Evolutionary conservation across 2,329 filamentous ascomycete species (phyloP).

Genomic region (Exophiala viscosa): DNA sequence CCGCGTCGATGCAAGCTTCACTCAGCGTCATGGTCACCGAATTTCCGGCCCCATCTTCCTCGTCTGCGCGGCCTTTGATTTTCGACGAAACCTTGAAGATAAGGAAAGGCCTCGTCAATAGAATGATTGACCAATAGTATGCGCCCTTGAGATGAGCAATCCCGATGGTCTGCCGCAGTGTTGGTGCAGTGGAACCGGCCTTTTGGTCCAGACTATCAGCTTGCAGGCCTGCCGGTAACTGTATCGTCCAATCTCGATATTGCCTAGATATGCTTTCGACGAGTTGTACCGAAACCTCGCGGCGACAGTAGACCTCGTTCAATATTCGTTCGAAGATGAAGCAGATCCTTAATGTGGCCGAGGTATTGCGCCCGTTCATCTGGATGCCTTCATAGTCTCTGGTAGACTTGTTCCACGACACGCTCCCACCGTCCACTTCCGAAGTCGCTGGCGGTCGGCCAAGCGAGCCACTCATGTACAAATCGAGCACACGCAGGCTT

Average conservation of each 20-base stretch:
- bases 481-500: conserved; percentile 50
- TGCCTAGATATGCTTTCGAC: conserved; percentile 42
- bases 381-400: conserved; percentile 40
- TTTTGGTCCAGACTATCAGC: conserved; percentile 39
- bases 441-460: conserved; percentile 53
- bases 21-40: conserved; percentile 28
- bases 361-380: conserved; percentile 36
- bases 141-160: conserved; percentile 50
- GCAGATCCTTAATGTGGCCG: conserved; percentile 45
- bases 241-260: conserved; percentile 41
- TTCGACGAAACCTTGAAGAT: conserved; percentile 47
- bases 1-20: conserved; percentile 45
- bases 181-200: conserved; percentile 30
- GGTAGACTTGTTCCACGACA: conserved; percentile 26
- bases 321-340: conserved; percentile 43
- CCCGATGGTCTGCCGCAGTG: conserved; percentile 38
- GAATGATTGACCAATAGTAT: conserved; percentile 54
- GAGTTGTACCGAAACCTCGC: conserved; percentile 41
- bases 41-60: conserved; percentile 17
- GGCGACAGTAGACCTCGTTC: conserved; percentile 42
- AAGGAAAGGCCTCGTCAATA: conserved; percentile 52
- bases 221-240: conserved; percentile 45
- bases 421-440: conserved; percentile 42
- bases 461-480: conserved; percentile 50
- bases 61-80: conserved; percentile 20